Conservation (phyloP, 345 rosid species). For the Cardamine chenopodiifolia region DNA sequence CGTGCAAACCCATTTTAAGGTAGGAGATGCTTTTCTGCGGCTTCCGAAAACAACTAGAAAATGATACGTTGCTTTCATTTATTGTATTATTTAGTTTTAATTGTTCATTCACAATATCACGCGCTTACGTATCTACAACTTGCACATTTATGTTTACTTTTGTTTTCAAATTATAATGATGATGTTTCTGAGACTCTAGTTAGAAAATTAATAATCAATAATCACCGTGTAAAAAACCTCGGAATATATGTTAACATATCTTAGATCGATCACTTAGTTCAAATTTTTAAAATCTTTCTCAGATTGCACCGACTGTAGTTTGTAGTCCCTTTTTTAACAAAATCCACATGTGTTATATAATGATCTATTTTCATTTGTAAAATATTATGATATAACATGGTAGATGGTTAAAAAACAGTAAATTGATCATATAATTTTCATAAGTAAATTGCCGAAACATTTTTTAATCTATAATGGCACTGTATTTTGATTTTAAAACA, state of each 20-base stretch:
- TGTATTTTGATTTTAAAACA: neutral
- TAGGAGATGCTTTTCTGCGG: slow-evolving; percentile 48
- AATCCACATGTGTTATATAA: neutral
- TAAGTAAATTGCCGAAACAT: neutral
- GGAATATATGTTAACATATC: neutral
- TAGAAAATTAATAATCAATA: neutral
- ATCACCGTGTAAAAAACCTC: neutral
- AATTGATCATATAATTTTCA: neutral
- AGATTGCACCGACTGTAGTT: neutral
- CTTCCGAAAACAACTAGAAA: slow-evolving; percentile 47
- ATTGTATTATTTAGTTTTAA: neutral
- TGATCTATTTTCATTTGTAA: neutral
- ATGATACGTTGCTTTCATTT: slow-evolving; percentile 39
- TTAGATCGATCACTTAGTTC: neutral
- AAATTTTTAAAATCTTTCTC: neutral
- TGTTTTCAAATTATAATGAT: neutral
- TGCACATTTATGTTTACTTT: slow-evolving; percentile 22
- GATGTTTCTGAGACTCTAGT: neutral
- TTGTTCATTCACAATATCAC: neutral
- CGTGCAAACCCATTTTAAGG: slow-evolving; percentile 55
- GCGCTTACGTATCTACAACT: slow-evolving; percentile 28
- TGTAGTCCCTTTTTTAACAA: neutral
- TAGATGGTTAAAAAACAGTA: neutral
- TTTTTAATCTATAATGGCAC: neutral
- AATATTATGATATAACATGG: neutral